These are phyloP conservation scores for Wallacemonas rigidus DNA, from an alignment of 208 protist species.

Conservation along the genomic window DNA sequence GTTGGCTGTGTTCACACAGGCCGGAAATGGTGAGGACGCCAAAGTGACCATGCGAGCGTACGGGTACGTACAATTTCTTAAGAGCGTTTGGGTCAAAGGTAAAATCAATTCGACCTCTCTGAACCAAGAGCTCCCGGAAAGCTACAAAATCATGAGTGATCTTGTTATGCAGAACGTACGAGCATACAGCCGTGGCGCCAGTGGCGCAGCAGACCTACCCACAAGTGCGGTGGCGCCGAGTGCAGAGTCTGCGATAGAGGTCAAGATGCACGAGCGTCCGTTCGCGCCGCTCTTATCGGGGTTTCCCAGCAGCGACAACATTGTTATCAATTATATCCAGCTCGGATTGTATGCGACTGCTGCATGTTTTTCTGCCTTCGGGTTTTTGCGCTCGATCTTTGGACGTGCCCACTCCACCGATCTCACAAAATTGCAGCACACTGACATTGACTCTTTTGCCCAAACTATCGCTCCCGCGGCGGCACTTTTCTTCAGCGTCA, in stretches of 20 bases:
- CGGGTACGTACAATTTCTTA: conserved; percentile 59
- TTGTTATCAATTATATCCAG: neutral
- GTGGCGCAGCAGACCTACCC: neutral
- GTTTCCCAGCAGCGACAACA: neutral
- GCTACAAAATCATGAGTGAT: conserved; percentile 28
- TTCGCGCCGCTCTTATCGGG: neutral
- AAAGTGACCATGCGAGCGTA: conserved; percentile 41
- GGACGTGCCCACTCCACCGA: neutral
- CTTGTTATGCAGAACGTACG: neutral
- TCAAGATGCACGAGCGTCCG: conserved; percentile 1
- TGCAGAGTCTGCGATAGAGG: neutral
- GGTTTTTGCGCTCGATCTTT: neutral
- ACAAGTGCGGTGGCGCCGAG: neutral
- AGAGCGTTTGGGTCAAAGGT: conserved; percentile 48
- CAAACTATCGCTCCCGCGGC: neutral
- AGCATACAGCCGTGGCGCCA: neutral
- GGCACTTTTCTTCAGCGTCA: conserved; percentile 8
- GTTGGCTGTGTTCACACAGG: conserved; percentile 47
- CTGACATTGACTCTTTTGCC: neutral
- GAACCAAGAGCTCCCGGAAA: conserved; percentile 40
- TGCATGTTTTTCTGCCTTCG: neutral
- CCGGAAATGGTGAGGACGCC: conserved; percentile 14
- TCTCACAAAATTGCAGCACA: no score
- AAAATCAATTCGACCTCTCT: conserved; percentile 40
- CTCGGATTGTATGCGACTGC: neutral